Evolutionary conservation across 2,329 filamentous ascomycete genomes (phyloP), one percentile per base, ranked within the genome.

Genomic region (Didymella exigua): DNA sequence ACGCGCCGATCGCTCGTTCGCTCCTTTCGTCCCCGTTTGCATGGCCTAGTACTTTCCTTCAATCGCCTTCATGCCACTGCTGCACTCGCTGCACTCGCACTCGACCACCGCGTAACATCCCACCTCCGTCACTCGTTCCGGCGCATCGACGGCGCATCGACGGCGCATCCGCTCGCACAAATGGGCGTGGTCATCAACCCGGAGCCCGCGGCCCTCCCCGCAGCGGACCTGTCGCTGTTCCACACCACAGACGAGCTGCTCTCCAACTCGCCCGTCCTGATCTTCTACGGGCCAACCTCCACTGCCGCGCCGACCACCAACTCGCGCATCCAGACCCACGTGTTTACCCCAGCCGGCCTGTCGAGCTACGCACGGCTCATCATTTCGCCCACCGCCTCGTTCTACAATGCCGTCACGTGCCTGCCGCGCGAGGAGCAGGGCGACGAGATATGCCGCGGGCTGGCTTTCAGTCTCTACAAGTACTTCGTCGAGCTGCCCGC

Each of bases 361-460:
- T 89, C 91, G 71, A 93, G 89, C 65, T 99, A 93, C 73, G 88
- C 90, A 56, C 91, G 93, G 68, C 86, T 99, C 64, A 96, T 93
- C 57, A 88, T 98, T 62, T 96, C 93, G 21, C 95, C 95, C 38
- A 96, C 90, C 70, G 96, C 93, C 41, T 87, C 91, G 46, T 89
- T 96, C 69, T 98, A 98, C 76, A 85, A 87, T 63, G 93, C 93
- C 49, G 95, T 99, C 74, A 88, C 90, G 72, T 87, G 93, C 73
- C 84, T 99, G 37, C 92, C 95, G 36, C 89, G 92, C 71, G 93
- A 97, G 73, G 92, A 93, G 76, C 95, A 98, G 79, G 93, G 93
- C 68, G 93, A 98, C 74, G 93, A 98, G 76, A 83, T 96, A 61
- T 96, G 89, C 76, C 88, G 95, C 40, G 95, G 89, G 16, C 83